These are phyloP conservation scores for Domatiomyces catenatus DNA, from an alignment of 2,329 filamentous ascomycete species.

Conservation along the genomic window DNA sequence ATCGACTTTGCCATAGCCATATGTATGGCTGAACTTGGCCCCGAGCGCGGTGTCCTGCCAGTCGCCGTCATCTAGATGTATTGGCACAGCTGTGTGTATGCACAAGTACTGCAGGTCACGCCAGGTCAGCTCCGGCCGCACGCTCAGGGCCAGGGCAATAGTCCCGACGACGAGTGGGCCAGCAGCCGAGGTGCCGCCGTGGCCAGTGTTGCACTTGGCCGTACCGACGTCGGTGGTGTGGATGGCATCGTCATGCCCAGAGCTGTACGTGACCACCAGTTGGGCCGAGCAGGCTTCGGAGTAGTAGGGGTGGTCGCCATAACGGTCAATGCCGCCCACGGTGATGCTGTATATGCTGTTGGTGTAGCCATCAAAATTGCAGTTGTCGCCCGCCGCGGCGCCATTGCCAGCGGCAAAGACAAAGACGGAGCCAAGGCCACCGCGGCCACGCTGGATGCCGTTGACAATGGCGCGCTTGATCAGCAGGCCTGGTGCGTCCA, in stretches of 20 bases:
- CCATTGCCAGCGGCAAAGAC: conserved; percentile 97
- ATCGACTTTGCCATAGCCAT: conserved; percentile 90
- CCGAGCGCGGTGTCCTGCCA: conserved; percentile 73
- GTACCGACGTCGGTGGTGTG: conserved; percentile 89
- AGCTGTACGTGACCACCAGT: conserved; percentile 91
- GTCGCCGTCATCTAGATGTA: conserved; percentile 57
- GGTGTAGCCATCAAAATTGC: conserved; percentile 98
- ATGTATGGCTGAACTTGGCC: conserved; percentile 83
- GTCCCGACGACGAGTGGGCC: conserved; percentile 86
- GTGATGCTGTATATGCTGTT: conserved; percentile 99
- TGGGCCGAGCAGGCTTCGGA: conserved; percentile 93
- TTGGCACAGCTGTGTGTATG: conserved; percentile 65
- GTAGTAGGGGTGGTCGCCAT: conserved; percentile 83
- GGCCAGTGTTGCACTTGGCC: conserved; percentile 62
- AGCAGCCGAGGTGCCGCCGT: conserved; percentile 90
- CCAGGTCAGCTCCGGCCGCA: conserved; percentile 79
- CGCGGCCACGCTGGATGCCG: conserved; percentile 74
- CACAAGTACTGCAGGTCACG: conserved; percentile 87
- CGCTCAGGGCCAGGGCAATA: conserved; percentile 71
- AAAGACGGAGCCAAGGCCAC: conserved; percentile 74
- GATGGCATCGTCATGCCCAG: conserved; percentile 73
- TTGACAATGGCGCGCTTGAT: conserved; percentile 86
- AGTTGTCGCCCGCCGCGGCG: conserved; percentile 75
- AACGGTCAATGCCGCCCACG: conserved; percentile 78
- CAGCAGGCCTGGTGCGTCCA: conserved; percentile 82